phyloP scores from a whole-genome alignment of 306 rosid species.

The Luffa acutangula region DNA sequence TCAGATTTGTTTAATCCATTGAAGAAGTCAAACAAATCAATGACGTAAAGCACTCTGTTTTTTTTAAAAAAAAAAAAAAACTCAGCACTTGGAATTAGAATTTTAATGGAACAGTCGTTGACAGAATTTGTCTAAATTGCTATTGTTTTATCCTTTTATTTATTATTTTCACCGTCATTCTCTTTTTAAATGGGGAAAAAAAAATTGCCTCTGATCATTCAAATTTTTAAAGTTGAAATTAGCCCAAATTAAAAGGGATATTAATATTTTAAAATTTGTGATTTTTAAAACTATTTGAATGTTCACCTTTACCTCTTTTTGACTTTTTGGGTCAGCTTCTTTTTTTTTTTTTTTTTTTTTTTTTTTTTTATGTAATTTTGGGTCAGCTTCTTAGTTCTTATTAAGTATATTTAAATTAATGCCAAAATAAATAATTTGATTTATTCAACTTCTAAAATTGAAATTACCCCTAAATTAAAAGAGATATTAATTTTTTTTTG shows the following conservation, averaged over 20 bases:
- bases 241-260: neutral
- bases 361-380: no score
- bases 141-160: neutral
- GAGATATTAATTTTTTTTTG: no score
- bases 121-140: neutral
- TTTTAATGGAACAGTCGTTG: neutral
- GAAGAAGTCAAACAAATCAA: constrained; percentile 1
- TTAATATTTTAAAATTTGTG: neutral
- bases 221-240: neutral
- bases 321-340: neutral
- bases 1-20: neutral
- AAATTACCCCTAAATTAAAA: no score
- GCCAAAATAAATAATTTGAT: no score
- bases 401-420: no score
- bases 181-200: no score
- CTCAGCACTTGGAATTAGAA: neutral
- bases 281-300: neutral
- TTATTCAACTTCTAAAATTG: no score
- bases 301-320: neutral
- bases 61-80: neutral
- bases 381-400: neutral
- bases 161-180: no score
- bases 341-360: no score
- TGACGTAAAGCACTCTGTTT: neutral
- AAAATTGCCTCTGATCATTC: no score